Conservation (phyloP, 1,139 yeast species). For the Zhuliangozyma blackwelliae region DNA sequence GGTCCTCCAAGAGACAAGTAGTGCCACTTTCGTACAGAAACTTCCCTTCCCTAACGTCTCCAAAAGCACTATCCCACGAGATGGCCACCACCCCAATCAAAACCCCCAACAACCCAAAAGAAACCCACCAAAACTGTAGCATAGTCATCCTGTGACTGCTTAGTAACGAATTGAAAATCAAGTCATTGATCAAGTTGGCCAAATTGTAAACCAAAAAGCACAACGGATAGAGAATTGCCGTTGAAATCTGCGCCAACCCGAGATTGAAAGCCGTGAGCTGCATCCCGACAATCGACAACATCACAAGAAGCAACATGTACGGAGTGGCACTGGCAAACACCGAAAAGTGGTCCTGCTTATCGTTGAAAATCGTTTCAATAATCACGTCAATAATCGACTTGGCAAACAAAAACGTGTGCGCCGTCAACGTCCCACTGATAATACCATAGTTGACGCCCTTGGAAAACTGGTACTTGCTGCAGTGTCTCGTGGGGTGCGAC, state of each 20-base stretch:
- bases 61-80: conserved; percentile 43
- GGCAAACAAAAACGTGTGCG: conserved; percentile 81
- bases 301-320: conserved; percentile 52
- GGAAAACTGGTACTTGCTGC: conserved; percentile 20
- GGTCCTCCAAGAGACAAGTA: too few species aligned
- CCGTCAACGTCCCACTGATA: conserved; percentile 75
- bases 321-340: conserved; percentile 25
- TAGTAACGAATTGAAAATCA: conserved; percentile 45
- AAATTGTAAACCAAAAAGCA: conserved; percentile 82
- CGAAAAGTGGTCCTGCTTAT: conserved; percentile 19
- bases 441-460: conserved; percentile 65
- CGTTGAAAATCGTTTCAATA: conserved; percentile 39
- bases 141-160: conserved; percentile 25
- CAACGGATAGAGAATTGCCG: conserved; percentile 77
- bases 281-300: conserved; percentile 65
- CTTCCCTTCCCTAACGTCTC: conserved; percentile 5
- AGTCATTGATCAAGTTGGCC: conserved; percentile 67
- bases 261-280: conserved; percentile 73
- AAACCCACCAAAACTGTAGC: conserved; percentile 31
- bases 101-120: conserved; percentile 36
- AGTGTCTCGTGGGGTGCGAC: not conserved
- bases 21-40: too few species aligned
- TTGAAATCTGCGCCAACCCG: conserved; percentile 69
- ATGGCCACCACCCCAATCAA: conserved; percentile 39
- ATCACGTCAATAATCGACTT: conserved; percentile 75